Evolutionary conservation across 2,329 filamentous ascomycete genomes (phyloP).

Genomic region (Stachybotrys chartarum): DNA sequence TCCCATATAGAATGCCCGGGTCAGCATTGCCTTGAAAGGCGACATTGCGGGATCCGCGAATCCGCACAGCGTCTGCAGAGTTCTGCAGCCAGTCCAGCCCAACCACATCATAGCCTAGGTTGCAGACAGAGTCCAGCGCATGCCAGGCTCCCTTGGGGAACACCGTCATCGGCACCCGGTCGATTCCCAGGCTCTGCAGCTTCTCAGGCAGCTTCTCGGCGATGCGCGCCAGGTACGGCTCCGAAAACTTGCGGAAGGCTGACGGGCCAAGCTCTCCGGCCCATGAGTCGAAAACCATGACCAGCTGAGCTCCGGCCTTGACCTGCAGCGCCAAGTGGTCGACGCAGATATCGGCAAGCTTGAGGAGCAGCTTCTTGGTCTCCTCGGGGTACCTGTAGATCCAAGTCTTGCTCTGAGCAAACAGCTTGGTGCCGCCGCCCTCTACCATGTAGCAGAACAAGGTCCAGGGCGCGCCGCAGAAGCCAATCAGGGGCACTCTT

Average conservation of each 20-base stretch:
- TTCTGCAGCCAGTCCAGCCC: constrained; percentile 94
- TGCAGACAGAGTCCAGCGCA: constrained; percentile 78
- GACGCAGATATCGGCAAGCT: constrained; percentile 90
- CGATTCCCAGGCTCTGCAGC: constrained; percentile 66
- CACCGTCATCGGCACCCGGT: constrained; percentile 89
- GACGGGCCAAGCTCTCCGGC: constrained; percentile 84
- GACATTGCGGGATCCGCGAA: constrained; percentile 66
- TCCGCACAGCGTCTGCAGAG: constrained; percentile 72
- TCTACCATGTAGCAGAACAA: constrained; percentile 99
- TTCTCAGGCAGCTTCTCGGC: constrained; percentile 69
- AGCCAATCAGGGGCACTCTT: constrained; percentile 87
- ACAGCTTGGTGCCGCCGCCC: constrained; percentile 91
- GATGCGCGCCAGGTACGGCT: constrained; percentile 83
- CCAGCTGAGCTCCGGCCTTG: constrained; percentile 84
- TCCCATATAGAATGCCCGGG: constrained; percentile 86
- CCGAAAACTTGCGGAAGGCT: constrained; percentile 76
- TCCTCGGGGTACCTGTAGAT: constrained; percentile 82
- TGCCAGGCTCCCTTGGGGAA: constrained; percentile 99
- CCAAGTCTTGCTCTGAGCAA: constrained; percentile 93
- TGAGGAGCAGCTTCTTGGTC: constrained; percentile 74
- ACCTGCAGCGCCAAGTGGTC: constrained; percentile 93
- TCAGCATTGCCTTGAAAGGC: constrained; percentile 94
- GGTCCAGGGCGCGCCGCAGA: constrained; percentile 96
- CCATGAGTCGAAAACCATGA: constrained; percentile 99
- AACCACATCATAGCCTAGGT: constrained; percentile 87